Evolutionary conservation across 1,284 basidiomycete species (phyloP), one percentile per base, ranked within the genome.

Genomic region (Cryptococcus sp.): DNA sequence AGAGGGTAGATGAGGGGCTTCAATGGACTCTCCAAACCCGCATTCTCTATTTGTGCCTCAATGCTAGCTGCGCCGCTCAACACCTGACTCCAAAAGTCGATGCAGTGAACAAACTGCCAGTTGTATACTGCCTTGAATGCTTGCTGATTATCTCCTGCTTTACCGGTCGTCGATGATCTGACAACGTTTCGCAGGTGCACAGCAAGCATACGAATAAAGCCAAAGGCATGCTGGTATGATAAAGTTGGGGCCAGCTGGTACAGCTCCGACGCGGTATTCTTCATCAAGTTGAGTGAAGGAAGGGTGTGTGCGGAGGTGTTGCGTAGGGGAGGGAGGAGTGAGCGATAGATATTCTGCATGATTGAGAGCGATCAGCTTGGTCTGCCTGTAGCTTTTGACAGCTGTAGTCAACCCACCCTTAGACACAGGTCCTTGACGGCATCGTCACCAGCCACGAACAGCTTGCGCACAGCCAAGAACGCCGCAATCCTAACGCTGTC

Each of bases 71-170:
- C 88, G 37, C 86, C 82, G 7, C 87, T 87, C n/a, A 97, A 83
- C 3, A 98, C 91, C 52, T 92, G 82, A 50, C 86, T 85, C 96
- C 96, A 99, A 72, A 99, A 98, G 80, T 99, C 96, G 65, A 99
- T 81, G 61, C 88, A 92, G 75, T 98, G 95, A 6, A 90, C 88
- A 68, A 89, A 99, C 77, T 98, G 95, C 96, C 96, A 99, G 79
- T 98, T 99, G 80, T 97, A 95, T 22, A 97, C 93, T 66, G 89
- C 87, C 75, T 88, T 88, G 80, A 89, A 93, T 5, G 89, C 87
- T 67, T 94, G 91, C 86, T 92, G 74, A 53, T 71, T 71, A 54
- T 70, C 70, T 3, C 72, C 69, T 26, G 61, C 67, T 48, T 70
- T 64, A 16, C 57, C 64, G 15, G 64, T 61, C 6, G 66, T 74